A percentile compares a stretch with the other conserved stretches of the same genome.
Conservation (phyloP, 2,329 filamentous ascomycete genomes). For the Beauveria caledonica region DNA sequence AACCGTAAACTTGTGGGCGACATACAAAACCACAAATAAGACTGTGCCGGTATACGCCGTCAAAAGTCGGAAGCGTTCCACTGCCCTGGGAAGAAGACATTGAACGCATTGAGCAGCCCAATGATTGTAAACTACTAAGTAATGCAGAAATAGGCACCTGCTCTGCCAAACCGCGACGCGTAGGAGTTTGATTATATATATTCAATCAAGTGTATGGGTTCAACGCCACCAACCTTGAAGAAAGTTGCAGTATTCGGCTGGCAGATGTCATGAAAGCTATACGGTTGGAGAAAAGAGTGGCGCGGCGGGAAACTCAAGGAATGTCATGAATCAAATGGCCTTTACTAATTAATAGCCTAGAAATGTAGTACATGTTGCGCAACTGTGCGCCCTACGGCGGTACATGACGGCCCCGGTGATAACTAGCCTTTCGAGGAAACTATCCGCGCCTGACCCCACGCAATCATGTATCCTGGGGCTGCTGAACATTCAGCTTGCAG, state of each 20-base stretch:
- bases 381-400: background rate
- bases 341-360: too few species aligned
- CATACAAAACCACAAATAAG: slow-evolving; percentile 6
- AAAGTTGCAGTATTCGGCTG: too few species aligned
- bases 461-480: background rate
- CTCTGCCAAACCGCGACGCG: slow-evolving; percentile 1
- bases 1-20: background rate
- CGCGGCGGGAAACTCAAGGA: too few species aligned
- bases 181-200: background rate
- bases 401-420: background rate
- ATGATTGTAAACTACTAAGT: slow-evolving; percentile 22
- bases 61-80: slow-evolving; percentile 15
- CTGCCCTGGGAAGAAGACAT: slow-evolving; percentile 15
- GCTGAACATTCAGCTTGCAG: background rate
- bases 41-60: slow-evolving; percentile 15
- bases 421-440: slow-evolving; percentile 4
- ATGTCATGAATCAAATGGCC: too few species aligned
- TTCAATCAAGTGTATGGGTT: too few species aligned
- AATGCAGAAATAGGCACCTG: slow-evolving; percentile 8
- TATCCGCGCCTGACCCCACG: background rate
- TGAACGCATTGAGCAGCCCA: slow-evolving; percentile 53
- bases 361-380: background rate
- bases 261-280: too few species aligned
- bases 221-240: too few species aligned
- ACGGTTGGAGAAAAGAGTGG: too few species aligned